phyloP scores from a whole-genome alignment of 2,329 filamentous ascomycete species.

The Fusarium devonianum region DNA sequence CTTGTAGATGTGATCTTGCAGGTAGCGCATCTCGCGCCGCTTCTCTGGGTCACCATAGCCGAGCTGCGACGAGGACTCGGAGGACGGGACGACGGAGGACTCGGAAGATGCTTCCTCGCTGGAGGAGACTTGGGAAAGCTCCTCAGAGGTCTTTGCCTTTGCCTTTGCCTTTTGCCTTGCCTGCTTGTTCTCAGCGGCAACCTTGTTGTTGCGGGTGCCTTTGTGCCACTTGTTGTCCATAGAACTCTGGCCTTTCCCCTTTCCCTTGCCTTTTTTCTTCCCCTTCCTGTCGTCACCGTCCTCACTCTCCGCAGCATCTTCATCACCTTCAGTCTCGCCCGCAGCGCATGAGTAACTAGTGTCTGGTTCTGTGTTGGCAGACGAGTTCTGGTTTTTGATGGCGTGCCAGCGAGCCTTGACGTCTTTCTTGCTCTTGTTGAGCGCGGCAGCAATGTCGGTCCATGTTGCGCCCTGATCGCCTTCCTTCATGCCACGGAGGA shows the following conservation, averaged over 20 bases:
- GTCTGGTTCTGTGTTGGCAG: not conserved
- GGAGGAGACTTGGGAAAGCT: slow-evolving; percentile 25
- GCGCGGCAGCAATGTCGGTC: slow-evolving; percentile 41
- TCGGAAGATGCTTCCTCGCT: slow-evolving; percentile 43
- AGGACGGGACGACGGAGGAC: slow-evolving; percentile 2
- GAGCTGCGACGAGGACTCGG: slow-evolving; percentile 23
- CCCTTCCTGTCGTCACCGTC: slow-evolving; percentile 11
- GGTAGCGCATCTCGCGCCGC: slow-evolving; percentile 41
- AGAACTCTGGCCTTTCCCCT: slow-evolving; percentile 6
- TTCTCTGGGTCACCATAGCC: slow-evolving; percentile 32
- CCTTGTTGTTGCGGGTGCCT: slow-evolving; percentile 29
- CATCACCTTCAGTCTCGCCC: slow-evolving; percentile 1
- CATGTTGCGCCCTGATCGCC: slow-evolving; percentile 39
- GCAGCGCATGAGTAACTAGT: not conserved
- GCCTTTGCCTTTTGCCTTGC: slow-evolving; percentile 16
- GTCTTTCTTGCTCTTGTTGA: slow-evolving; percentile 42
- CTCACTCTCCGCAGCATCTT: not conserved
- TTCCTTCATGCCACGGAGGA: slow-evolving; percentile 48
- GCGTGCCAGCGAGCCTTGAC: slow-evolving; percentile 45
- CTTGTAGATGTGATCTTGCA: slow-evolving; percentile 43
- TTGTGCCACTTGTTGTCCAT: slow-evolving; percentile 28
- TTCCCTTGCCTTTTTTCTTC: slow-evolving; percentile 7
- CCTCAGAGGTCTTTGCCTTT: slow-evolving; percentile 19
- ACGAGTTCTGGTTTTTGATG: slow-evolving; percentile 42
- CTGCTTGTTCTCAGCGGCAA: slow-evolving; percentile 32